Evolutionary conservation across 371 early-diverging fungal species (phyloP).

Genomic region (Mucor lusitanicus): DNA sequence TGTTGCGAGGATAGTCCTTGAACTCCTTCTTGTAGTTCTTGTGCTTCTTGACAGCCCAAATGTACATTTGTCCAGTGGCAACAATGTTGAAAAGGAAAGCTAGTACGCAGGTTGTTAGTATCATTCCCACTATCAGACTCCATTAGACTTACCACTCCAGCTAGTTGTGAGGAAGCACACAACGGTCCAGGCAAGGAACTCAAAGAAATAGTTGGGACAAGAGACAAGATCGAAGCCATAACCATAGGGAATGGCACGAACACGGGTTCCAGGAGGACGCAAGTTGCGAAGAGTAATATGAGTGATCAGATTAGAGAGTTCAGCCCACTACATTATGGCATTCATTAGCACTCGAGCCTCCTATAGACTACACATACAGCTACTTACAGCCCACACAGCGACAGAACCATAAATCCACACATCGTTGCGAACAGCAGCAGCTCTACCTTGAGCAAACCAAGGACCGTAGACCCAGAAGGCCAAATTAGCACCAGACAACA

Average conservation of each 20-base stretch:
- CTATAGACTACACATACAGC: not conserved
- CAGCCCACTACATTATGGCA: constrained; percentile 55
- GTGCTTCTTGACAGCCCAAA: constrained; percentile 98
- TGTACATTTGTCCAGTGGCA: constrained; percentile 87
- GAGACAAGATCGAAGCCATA: constrained; percentile 93
- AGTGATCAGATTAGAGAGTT: constrained; percentile 84
- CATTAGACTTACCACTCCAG: constrained; percentile 57
- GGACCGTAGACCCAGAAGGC: constrained; percentile 89
- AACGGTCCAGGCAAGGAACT: constrained; percentile 84
- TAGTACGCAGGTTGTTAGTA: constrained; percentile 9
- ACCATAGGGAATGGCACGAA: constrained; percentile 90
- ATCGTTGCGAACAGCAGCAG: constrained; percentile 51
- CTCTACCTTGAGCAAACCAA: constrained; percentile 59
- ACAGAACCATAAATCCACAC: constrained; percentile 59
- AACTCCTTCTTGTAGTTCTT: constrained; percentile 90
- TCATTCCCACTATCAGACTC: not conserved
- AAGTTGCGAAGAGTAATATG: constrained; percentile 90
- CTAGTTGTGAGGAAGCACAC: constrained; percentile 77
- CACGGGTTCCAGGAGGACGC: constrained; percentile 89
- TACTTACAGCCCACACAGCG: constrained; percentile 70
- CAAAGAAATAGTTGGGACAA: constrained; percentile 94
- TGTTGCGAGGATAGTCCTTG: constrained; percentile 85
- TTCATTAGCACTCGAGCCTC: not conserved
- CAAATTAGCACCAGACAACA: constrained; percentile 84
- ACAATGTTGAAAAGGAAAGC: constrained; percentile 81